Evolutionary conservation across 345 rosid species (phyloP), one percentile per base, ranked within the genome.

Genomic region (Arabis alpina): DNA sequence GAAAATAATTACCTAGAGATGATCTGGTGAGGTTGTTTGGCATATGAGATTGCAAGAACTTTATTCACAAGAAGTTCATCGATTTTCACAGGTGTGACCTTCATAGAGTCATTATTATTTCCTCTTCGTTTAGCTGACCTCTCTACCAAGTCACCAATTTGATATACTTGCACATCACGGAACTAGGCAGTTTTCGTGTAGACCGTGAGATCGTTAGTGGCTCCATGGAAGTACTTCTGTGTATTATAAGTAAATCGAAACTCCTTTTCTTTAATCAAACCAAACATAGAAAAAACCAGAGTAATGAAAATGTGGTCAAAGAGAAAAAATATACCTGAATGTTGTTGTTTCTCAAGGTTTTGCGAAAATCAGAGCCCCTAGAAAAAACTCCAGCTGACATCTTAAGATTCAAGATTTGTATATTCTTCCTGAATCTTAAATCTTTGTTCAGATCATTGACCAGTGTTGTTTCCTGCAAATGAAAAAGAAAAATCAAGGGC

Each of bases 401-500:
- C 0, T 64, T 56, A 72, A 72, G 64, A 54, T 72, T 72, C 70
- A 64, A 45, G 57, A 72, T 10, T 8, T 64, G 64, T 12, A 72
- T 0, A 39, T 63, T 63, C 23, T 62, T 54, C 40, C 15, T 30
- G 50, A 44, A 63, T 63, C 9, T 45, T 0, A 63, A 39, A 10
- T 1, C 15, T 10, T 24, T 43, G 4, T 64, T 63, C 3, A 63
- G 58, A 15, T 64, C 19, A 27, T 44, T 8, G 25, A 64, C 24
- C 4, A 64, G 70, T 25, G 37, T 0, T 36, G 12, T 37, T 9
- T 72, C 64, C 70, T 63, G 43, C 6, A 30, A 30, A 64, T 40
- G 36, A 37, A 13, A 42, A 40, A 70, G 6, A 71, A 23, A 15
- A 62, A 12, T 23, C 32, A 48, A 43, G 23, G 2, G 19, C 15